Evolutionary conservation across 1,284 basidiomycete genomes (phyloP).

Genomic region (Cryptococcus sp.): DNA sequence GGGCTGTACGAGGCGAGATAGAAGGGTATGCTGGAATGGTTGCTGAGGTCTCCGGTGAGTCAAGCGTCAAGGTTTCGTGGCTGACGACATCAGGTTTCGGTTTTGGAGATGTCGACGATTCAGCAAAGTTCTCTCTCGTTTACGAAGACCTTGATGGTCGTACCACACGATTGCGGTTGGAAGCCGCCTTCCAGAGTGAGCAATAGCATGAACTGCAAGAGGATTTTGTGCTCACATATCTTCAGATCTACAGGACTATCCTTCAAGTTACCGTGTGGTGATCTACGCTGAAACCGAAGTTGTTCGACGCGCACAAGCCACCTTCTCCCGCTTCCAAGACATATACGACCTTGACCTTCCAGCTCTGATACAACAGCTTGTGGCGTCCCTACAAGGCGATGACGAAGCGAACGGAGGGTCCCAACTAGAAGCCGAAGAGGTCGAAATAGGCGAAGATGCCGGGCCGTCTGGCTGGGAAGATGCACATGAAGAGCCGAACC

Average conservation of each 20-base stretch:
- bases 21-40: slow-evolving; percentile 32
- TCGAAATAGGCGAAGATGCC: slow-evolving; percentile 4
- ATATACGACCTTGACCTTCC: slow-evolving; percentile 21
- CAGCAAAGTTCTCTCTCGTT: slow-evolving; percentile 13
- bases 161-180: slow-evolving; percentile 6
- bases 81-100: slow-evolving; percentile 15
- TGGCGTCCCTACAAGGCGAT: slow-evolving; percentile 30
- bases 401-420: slow-evolving; percentile 30
- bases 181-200: slow-evolving; percentile 23
- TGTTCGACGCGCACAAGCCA: slow-evolving; percentile 4
- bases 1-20: slow-evolving; percentile 12
- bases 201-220: background rate
- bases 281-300: slow-evolving; percentile 8
- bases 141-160: slow-evolving; percentile 31
- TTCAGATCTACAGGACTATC: background rate
- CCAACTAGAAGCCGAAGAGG: slow-evolving; percentile 9
- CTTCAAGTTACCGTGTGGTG: background rate
- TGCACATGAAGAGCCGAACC: slow-evolving; percentile 7
- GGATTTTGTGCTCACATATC: background rate
- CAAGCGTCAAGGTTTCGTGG: background rate
- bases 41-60: slow-evolving; percentile 19
- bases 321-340: slow-evolving; percentile 23
- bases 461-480: slow-evolving; percentile 6
- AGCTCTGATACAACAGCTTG: slow-evolving; percentile 10
- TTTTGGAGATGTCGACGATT: slow-evolving; percentile 16